These are phyloP conservation scores for Paramecium tetraurelia DNA, from an alignment of 73 alveolate species.

Conservation along the genomic window DNA sequence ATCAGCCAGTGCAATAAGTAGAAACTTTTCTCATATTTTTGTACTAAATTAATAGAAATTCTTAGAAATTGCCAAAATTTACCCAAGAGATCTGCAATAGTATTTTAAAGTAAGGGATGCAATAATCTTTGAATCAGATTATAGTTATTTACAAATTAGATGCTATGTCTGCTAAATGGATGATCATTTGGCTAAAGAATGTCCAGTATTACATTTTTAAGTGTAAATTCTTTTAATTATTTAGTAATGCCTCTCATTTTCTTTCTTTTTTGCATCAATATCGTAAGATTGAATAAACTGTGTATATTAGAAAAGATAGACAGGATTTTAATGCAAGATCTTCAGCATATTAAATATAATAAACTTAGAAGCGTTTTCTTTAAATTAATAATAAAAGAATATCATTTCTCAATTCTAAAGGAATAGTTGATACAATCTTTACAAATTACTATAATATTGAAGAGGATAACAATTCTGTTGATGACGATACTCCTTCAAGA, in stretches of 20 bases:
- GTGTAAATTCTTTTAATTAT: neutral
- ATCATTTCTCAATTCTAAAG: neutral
- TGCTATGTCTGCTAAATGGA: conserved; percentile 33
- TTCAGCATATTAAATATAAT: neutral
- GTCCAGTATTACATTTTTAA: conserved; percentile 15
- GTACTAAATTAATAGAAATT: neutral
- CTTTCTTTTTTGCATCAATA: neutral
- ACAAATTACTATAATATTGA: neutral
- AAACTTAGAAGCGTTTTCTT: neutral
- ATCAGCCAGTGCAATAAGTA: conserved; percentile 64
- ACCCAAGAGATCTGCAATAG: neutral
- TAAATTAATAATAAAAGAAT: neutral
- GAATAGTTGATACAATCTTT: neutral
- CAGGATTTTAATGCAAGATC: neutral
- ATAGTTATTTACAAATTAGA: neutral
- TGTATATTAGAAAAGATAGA: neutral
- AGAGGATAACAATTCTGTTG: neutral
- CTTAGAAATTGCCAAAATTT: neutral
- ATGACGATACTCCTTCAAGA: neutral
- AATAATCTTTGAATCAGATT: neutral
- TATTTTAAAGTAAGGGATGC: neutral
- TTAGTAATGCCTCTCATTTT: neutral
- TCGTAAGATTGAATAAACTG: neutral
- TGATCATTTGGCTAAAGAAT: conserved; percentile 15
- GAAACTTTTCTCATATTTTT: conserved; percentile 64